phyloP scores from a whole-genome alignment of 2,329 filamentous ascomycete species.

The Xylaria sp. region DNA sequence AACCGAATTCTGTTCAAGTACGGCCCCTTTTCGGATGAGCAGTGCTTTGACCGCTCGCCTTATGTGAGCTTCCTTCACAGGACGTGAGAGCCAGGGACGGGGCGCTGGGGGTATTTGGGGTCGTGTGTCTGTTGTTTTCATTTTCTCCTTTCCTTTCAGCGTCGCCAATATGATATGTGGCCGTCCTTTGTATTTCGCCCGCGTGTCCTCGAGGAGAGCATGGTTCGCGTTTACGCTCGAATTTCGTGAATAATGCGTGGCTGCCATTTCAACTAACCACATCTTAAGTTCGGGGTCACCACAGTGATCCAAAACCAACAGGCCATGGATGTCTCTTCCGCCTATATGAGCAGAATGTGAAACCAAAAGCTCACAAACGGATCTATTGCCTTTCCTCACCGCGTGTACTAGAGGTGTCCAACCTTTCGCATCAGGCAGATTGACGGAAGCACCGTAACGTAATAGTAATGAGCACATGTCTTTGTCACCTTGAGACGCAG shows the following conservation, averaged over 20 bases:
- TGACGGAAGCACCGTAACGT: neutral
- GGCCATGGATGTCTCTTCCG: neutral
- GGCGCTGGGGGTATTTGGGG: too few species aligned
- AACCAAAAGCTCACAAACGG: neutral
- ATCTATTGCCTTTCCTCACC: neutral
- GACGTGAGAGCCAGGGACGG: neutral
- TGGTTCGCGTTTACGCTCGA: neutral
- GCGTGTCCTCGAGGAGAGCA: neutral
- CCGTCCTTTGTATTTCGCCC: neutral
- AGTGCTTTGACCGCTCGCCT: neutral
- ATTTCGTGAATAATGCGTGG: neutral
- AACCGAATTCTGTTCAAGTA: neutral
- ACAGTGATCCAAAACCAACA: neutral
- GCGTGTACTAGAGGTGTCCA: neutral
- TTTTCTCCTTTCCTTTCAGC: neutral
- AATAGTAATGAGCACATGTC: conserved; percentile 6
- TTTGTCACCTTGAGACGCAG: neutral
- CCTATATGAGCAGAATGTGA: neutral
- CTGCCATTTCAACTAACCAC: neutral
- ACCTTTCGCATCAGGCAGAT: neutral
- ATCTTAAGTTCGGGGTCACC: too few species aligned
- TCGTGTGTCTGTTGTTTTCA: neutral
- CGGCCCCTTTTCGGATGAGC: neutral
- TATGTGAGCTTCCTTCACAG: neutral
- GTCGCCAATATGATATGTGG: too few species aligned